A percentile compares a stretch with the other conserved stretches of the same genome.
phyloP scores from a whole-genome alignment of 2,329 filamentous ascomycete species.

The Fusarium odoratissimum region DNA sequence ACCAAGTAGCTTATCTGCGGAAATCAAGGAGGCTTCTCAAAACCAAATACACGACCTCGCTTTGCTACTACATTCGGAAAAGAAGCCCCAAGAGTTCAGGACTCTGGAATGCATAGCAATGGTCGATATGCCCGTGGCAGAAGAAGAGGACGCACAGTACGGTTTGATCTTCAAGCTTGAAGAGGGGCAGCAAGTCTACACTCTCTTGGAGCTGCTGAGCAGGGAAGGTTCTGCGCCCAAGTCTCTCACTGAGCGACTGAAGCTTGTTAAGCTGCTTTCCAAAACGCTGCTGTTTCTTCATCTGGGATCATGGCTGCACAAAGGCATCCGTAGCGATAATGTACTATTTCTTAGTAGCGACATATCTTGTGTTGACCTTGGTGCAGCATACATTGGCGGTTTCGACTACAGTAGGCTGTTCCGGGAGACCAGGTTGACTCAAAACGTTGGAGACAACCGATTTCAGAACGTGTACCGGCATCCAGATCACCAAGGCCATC shows the following conservation, averaged over 20 bases:
- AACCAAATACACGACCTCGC: background rate
- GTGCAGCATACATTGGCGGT: background rate
- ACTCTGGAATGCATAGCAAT: background rate
- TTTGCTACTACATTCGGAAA: background rate
- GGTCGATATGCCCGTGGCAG: background rate
- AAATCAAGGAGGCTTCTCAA: background rate
- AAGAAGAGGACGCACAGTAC: background rate
- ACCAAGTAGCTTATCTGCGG: background rate
- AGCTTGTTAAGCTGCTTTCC: background rate
- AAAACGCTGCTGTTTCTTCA: background rate
- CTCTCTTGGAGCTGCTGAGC: background rate
- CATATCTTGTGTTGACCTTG: background rate
- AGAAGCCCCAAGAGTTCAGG: background rate
- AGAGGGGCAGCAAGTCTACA: background rate
- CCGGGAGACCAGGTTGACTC: background rate
- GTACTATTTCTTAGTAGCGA: fast-evolving
- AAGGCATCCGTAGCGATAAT: background rate
- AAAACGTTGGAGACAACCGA: background rate
- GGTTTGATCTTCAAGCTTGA: background rate
- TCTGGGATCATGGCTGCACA: background rate
- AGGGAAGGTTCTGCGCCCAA: background rate
- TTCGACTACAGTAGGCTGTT: background rate
- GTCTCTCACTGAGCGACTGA: background rate
- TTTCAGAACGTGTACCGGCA: background rate
- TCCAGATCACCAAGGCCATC: background rate